Conservation (phyloP, 495 filamentous ascomycete species). For the Echria macrotheca region DNA sequence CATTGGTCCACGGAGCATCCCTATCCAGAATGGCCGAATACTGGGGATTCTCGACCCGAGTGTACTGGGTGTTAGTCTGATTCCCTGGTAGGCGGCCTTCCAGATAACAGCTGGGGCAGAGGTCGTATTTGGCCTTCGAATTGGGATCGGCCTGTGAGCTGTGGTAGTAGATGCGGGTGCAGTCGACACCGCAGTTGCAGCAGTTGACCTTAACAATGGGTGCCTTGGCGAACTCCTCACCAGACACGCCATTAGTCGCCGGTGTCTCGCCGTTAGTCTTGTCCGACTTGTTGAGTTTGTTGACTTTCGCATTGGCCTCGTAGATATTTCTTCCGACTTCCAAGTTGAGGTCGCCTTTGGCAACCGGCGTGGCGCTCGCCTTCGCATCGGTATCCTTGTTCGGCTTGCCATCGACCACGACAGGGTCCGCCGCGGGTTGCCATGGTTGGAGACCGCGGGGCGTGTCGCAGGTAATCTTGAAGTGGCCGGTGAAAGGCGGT, state of each 20-base stretch:
- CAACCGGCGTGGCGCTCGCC: slow-evolving; percentile 52
- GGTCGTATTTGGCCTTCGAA: slow-evolving; percentile 66
- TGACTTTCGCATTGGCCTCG: slow-evolving; percentile 83
- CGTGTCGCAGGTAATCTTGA: slow-evolving; percentile 89
- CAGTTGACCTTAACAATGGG: slow-evolving; percentile 60
- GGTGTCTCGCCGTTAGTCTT: slow-evolving; percentile 68
- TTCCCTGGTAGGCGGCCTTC: slow-evolving; percentile 73
- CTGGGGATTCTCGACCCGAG: slow-evolving; percentile 78
- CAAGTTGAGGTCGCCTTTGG: slow-evolving; percentile 78
- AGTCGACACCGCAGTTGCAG: slow-evolving; percentile 87
- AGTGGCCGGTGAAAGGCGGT: slow-evolving; percentile 95
- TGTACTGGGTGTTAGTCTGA: slow-evolving; percentile 67
- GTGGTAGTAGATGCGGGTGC: slow-evolving; percentile 87
- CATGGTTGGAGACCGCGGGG: slow-evolving; percentile 91
- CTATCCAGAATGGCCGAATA: slow-evolving; percentile 71
- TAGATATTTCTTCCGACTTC: slow-evolving; percentile 93
- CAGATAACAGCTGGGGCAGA: slow-evolving; percentile 85
- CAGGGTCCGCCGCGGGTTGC: slow-evolving; percentile 77
- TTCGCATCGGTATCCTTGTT: slow-evolving; percentile 74
- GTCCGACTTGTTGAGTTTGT: slow-evolving; percentile 54
- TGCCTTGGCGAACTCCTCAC: slow-evolving; percentile 55
- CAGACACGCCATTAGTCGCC: slow-evolving; percentile 52
- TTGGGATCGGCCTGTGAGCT: slow-evolving; percentile 56
- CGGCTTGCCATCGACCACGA: slow-evolving; percentile 58
- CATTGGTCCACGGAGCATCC: slow-evolving; percentile 83